These are phyloP conservation scores for Dianthus caryophyllus DNA, from an alignment of 148 eudicot species.

Conservation along the genomic window DNA sequence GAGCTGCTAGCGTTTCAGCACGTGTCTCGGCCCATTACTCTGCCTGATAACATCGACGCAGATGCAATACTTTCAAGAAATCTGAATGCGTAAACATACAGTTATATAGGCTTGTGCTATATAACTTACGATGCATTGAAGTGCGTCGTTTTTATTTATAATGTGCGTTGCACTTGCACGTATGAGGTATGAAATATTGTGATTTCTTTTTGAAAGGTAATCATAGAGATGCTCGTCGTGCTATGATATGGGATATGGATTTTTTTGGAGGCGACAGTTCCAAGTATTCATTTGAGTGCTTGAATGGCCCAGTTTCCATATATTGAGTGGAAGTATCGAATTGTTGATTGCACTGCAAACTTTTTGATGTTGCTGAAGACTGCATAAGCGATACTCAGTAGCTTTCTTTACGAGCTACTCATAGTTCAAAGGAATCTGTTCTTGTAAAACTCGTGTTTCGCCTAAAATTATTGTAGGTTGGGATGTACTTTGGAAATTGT, in stretches of 20 bases:
- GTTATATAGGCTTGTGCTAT: neutral
- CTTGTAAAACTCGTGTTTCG: neutral
- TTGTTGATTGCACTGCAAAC: neutral
- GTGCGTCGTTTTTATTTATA: neutral
- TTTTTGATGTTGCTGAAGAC: neutral
- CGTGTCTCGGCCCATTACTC: constrained; percentile 28
- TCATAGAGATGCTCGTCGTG: neutral
- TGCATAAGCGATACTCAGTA: neutral
- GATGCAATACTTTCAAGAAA: neutral
- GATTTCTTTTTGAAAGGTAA: neutral
- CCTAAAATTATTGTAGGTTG: too few species aligned
- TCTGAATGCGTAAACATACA: neutral
- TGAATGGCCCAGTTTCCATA: neutral
- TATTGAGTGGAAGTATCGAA: neutral
- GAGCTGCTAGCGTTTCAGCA: constrained; percentile 73
- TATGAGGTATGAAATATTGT: neutral
- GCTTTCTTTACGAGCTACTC: neutral
- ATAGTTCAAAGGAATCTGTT: neutral
- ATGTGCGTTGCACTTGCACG: too few species aligned
- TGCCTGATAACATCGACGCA: constrained; percentile 24
- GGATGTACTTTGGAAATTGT: too few species aligned
- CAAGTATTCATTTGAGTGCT: neutral
- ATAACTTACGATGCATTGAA: neutral
- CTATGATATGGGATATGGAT: neutral
- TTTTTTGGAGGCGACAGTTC: neutral